Conservation (phyloP, 805 yeast genomes). For the Sugiyamaella americana region DNA sequence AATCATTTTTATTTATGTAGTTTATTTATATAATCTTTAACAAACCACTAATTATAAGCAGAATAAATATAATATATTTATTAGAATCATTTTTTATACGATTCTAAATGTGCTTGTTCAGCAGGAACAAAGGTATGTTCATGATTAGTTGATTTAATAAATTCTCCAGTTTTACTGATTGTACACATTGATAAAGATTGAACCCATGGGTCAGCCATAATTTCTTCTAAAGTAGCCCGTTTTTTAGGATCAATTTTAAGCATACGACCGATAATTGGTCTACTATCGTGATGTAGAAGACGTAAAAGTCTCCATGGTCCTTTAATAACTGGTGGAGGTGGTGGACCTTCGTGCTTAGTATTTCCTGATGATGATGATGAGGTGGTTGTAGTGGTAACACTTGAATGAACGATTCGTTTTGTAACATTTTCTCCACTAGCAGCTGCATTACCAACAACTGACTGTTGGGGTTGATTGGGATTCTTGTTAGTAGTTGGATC, state of each 20-base stretch:
- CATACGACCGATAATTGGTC: slow-evolving; percentile 60
- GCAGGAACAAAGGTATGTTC: slow-evolving; percentile 34
- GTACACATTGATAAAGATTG: slow-evolving; percentile 50
- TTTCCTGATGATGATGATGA: background rate
- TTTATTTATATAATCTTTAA: too few relatives aligned
- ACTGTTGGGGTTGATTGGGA: background rate
- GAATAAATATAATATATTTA: slow-evolving; percentile 1
- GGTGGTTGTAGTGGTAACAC: background rate
- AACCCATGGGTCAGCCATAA: slow-evolving; percentile 55
- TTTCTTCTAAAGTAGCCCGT: slow-evolving; percentile 54
- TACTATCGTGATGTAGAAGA: slow-evolving; percentile 60
- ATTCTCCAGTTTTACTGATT: slow-evolving; percentile 22
- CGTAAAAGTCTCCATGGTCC: slow-evolving; percentile 74
- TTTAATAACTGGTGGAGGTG: slow-evolving; percentile 26
- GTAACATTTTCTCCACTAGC: background rate
- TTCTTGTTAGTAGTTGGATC: too few relatives aligned
- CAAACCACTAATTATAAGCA: too few relatives aligned
- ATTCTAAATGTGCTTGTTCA: slow-evolving; percentile 32
- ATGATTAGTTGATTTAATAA: slow-evolving; percentile 25
- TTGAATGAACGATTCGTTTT: background rate
- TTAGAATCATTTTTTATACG: slow-evolving; percentile 25
- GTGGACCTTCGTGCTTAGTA: slow-evolving; percentile 6
- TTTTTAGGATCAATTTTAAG: slow-evolving; percentile 50
- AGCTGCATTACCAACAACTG: background rate
- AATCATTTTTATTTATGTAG: too few relatives aligned